Evolutionary conservation across 176 grass and related monocot species (phyloP).

Genomic region (Phoenix dactylifera): DNA sequence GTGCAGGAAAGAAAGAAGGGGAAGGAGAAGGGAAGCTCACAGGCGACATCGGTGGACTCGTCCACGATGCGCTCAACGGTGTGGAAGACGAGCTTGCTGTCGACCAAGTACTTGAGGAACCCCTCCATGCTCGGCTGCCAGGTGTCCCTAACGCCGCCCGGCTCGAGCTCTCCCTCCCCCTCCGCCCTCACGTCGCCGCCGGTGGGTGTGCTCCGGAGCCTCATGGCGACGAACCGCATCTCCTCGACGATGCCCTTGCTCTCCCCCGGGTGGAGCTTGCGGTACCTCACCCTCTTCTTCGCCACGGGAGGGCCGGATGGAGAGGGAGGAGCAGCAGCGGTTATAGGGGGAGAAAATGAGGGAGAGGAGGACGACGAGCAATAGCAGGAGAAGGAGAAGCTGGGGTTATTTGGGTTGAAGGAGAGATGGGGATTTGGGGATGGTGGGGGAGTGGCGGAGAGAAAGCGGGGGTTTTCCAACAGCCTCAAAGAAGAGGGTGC

Average conservation of each 20-base stretch:
- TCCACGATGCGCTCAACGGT: conserved; percentile 70
- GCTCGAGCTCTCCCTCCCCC: not conserved
- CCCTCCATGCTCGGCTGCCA: conserved; percentile 74
- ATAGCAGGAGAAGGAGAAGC: not conserved
- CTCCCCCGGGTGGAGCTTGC: conserved; percentile 56
- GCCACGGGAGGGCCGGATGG: conserved; percentile 6
- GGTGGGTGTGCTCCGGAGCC: conserved; percentile 33
- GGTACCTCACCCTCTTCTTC: conserved; percentile 33
- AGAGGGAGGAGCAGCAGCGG: conserved; percentile 5
- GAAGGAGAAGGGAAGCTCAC: conserved; percentile 24
- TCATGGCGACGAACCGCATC: conserved; percentile 98
- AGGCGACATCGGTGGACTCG: conserved; percentile 70
- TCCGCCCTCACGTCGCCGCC: not conserved
- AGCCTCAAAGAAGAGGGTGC: too few relatives aligned
- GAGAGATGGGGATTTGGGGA: not conserved
- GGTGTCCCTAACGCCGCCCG: conserved; percentile 6
- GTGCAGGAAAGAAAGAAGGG: not conserved
- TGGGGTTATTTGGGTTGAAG: conserved; percentile 16
- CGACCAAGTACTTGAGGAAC: conserved; percentile 72
- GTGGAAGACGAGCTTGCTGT: conserved; percentile 87
- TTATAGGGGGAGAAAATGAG: conserved; percentile 13
- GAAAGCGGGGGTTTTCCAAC: too few relatives aligned
- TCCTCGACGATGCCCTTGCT: conserved; percentile 70
- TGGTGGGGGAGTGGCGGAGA: too few relatives aligned
- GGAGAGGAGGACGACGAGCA: conserved; percentile 31